Evolutionary conservation across 2,329 filamentous ascomycete species (phyloP), one percentile per base, ranked within the genome.

Genomic region (Colletotrichum australisinense): DNA sequence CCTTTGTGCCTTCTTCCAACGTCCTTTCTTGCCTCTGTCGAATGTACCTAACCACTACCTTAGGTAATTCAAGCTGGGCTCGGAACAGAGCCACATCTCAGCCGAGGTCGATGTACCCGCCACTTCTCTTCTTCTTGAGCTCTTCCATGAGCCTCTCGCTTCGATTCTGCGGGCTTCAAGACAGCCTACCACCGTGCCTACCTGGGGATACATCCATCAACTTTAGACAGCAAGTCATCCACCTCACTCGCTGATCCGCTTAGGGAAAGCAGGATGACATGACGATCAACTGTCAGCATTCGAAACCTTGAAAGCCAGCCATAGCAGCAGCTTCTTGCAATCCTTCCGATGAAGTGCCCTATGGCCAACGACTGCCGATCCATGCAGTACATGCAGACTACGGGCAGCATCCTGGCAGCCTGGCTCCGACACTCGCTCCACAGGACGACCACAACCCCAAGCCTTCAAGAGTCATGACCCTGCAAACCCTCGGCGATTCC

Each of bases 311-410:
- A 53, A 16, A 19, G 5, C 11, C 24, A 59, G 28, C 38, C 53
- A 65, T 8, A 70, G 42, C 22, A 57, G 22, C 14, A 69, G 42
- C 22, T 55, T 24, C 46, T 56, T 57, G 30, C 24, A 28, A 30
- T 55, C 38, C 28, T 53, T 55, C 22, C 38, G n/a, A 58, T 19
- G 24, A 22, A 28, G n/a, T 62, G 28, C 19, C 65, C 12, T 57
- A n/a, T 52, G 26, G 26, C 11, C 35, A 65, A 42, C 62, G 53
- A 66, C 35, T 73, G 46, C 67, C 56, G 71, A 73, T 62, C 60
- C 67, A 66, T 71, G 71, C 56, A 63, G 32, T 69, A 26, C 56
- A 64, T 71, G 67, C 70, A 73, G 66, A 35, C 49, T 57, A 56
- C 56, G 49, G 60, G 49, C 49, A 66, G 22, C 60, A 71, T 57